Conservation (phyloP, 768 basidiomycete genomes). For the Hypholoma fasciculare region DNA sequence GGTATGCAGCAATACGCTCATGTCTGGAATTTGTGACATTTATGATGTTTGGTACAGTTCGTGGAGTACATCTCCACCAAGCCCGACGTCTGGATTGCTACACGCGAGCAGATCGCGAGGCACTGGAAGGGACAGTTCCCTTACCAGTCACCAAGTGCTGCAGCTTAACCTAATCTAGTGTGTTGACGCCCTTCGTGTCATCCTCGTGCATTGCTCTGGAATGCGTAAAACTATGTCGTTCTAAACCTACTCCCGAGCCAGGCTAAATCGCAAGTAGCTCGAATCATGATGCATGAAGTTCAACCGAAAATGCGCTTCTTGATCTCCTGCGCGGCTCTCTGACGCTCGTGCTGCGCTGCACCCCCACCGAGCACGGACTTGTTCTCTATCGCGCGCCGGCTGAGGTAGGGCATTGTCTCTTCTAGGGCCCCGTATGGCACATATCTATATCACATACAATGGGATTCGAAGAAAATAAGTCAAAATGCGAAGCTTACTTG, state of each 20-base stretch:
- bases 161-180: not conserved
- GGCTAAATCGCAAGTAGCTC: no score
- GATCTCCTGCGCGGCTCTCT: slow-evolving; percentile 54
- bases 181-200: no score
- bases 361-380: slow-evolving; percentile 81
- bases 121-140: slow-evolving; percentile 17
- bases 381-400: slow-evolving; percentile 90
- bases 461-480: not conserved
- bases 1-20: not conserved
- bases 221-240: not conserved
- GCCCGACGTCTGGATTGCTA: slow-evolving; percentile 17
- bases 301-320: slow-evolving; percentile 37
- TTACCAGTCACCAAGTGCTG: slow-evolving; percentile 6
- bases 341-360: slow-evolving; percentile 62
- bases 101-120: slow-evolving; percentile 17
- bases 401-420: slow-evolving; percentile 91
- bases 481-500: slow-evolving; percentile 49
- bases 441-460: slow-evolving; percentile 40
- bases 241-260: not conserved
- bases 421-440: slow-evolving; percentile 74
- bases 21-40: not conserved
- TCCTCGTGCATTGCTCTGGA: no score
- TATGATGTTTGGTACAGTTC: slow-evolving; percentile 1
- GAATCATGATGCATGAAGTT: not conserved
- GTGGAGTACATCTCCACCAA: slow-evolving; percentile 14